These are phyloP conservation scores for Colletotrichum karsti DNA, from an alignment of 2,329 filamentous ascomycete species.

Conservation along the genomic window DNA sequence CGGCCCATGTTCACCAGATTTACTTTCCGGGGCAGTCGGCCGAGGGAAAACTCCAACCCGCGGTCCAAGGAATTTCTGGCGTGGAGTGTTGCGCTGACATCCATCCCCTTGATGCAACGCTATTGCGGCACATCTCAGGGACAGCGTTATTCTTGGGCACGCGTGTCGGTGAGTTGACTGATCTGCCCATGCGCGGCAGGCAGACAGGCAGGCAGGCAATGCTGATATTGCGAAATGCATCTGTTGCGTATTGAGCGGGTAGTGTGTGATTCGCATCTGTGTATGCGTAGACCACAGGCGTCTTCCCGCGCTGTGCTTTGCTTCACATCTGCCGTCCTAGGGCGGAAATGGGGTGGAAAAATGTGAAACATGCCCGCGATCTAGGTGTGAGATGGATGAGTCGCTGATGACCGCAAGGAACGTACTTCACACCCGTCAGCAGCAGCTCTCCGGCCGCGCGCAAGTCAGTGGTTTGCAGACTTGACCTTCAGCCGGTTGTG, in stretches of 20 bases:
- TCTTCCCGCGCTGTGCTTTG: neutral
- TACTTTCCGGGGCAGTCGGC: neutral
- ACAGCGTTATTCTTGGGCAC: neutral
- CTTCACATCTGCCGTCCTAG: neutral
- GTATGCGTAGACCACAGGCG: neutral
- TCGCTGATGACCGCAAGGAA: conserved; percentile 12
- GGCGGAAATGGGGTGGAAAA: conserved; percentile 9
- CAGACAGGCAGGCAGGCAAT: conserved; percentile 1
- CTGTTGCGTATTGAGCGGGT: neutral
- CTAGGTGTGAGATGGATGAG: conserved; percentile 13
- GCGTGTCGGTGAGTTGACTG: neutral
- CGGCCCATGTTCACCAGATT: neutral
- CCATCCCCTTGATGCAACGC: neutral
- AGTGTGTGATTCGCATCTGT: conserved; percentile 5
- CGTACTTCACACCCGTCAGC: conserved; percentile 2
- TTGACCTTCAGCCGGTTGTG: neutral
- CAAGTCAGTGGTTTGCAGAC: conserved; percentile 2
- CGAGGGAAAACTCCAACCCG: neutral
- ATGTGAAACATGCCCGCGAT: conserved; percentile 19
- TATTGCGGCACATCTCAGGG: neutral
- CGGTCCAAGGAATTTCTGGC: neutral
- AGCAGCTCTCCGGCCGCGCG: neutral
- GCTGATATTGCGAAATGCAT: conserved; percentile 1
- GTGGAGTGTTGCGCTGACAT: neutral
- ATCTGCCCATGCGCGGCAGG: neutral